Conservation (phyloP, 2,329 filamentous ascomycete species). For the Colletotrichum acutatum region DNA sequence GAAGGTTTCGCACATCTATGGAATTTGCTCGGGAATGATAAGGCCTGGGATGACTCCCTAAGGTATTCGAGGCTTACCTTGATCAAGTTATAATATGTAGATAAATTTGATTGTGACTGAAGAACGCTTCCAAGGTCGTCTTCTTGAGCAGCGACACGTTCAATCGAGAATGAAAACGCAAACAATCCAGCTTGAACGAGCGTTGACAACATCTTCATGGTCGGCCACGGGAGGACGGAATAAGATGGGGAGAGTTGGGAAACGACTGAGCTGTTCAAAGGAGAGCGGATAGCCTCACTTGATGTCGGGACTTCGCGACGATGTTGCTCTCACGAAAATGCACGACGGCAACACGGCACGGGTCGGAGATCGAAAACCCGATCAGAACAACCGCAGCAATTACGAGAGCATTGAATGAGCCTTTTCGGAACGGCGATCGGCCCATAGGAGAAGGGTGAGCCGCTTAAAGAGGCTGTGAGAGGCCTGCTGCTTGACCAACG, state of each 20-base stretch:
- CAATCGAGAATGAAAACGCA: background rate
- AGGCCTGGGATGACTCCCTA: too few relatives aligned
- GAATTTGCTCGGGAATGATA: background rate
- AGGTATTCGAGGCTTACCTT: slow-evolving; percentile 44
- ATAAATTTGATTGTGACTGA: slow-evolving; percentile 52
- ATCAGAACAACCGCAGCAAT: background rate
- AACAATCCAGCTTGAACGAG: background rate
- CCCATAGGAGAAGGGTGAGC: slow-evolving; percentile 6
- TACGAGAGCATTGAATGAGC: background rate
- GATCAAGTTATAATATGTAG: slow-evolving; percentile 56
- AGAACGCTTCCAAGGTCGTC: slow-evolving; percentile 53
- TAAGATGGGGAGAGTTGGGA: background rate
- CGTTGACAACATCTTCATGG: background rate
- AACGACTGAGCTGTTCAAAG: background rate
- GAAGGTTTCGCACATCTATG: too few relatives aligned
- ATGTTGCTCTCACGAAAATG: background rate
- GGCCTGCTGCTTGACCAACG: background rate
- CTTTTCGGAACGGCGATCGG: background rate
- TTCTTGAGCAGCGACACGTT: slow-evolving; percentile 36
- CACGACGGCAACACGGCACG: background rate
- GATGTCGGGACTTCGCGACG: background rate
- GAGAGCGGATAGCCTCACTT: too few relatives aligned
- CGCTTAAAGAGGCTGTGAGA: slow-evolving; percentile 12
- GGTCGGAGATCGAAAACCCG: background rate
- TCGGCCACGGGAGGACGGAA: background rate